phyloP scores from a whole-genome alignment of 78 protist species.

The Dictyostelium purpureum region DNA sequence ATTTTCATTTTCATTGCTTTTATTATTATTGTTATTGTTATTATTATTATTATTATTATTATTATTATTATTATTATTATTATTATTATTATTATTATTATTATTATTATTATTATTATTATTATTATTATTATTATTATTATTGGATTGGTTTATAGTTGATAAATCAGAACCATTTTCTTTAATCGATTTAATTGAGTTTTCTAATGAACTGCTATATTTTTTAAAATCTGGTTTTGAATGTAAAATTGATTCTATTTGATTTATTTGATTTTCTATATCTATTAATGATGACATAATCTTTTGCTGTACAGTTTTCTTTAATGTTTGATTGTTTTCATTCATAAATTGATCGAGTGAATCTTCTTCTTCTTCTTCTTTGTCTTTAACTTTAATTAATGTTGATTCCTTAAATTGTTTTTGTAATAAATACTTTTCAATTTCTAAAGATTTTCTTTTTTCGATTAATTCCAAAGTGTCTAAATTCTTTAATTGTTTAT shows the following conservation, averaged over 20 bases:
- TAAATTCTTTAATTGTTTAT: background rate
- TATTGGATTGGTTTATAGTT: background rate
- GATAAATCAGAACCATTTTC: background rate
- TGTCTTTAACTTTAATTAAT: background rate
- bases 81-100: background rate
- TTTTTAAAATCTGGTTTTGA: constrained; percentile 27
- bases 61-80: background rate
- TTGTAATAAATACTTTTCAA: background rate
- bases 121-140: background rate
- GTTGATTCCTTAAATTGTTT: constrained; percentile 37
- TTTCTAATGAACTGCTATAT: background rate
- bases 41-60: background rate
- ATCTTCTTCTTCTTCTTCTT: constrained; percentile 7
- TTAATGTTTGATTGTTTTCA: constrained; percentile 19
- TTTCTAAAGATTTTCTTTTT: background rate
- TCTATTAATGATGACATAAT: background rate
- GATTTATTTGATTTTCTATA: background rate
- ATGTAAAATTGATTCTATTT: constrained; percentile 12
- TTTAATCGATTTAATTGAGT: background rate
- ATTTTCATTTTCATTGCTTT: background rate
- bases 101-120: background rate
- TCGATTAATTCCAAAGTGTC: background rate
- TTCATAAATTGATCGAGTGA: constrained; percentile 45
- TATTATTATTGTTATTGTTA: background rate
- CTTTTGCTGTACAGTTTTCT: constrained; percentile 44